These are phyloP conservation scores for Rosellinia necatrix DNA, from an alignment of 2,329 filamentous ascomycete species.

Conservation along the genomic window DNA sequence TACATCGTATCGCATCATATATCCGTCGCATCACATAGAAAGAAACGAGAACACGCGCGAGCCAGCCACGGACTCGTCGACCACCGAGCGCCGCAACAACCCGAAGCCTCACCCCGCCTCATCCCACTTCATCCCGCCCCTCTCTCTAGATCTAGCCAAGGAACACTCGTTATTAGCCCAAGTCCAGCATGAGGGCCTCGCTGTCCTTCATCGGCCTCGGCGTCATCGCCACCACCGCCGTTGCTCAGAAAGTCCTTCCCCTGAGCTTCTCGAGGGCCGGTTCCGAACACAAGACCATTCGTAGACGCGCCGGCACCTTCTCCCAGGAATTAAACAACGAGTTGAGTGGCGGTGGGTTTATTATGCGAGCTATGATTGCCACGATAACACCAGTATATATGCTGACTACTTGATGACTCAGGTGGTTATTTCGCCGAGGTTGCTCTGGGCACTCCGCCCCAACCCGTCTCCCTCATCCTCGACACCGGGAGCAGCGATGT, in stretches of 20 bases:
- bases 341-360: conserved; percentile 50
- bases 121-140: background rate
- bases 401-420: background rate
- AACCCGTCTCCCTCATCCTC: conserved; percentile 58
- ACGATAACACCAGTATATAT: background rate
- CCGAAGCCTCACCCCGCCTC: background rate
- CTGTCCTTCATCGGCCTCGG: conserved; percentile 24
- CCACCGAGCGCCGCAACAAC: background rate
- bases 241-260: conserved; percentile 36
- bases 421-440: conserved; percentile 59
- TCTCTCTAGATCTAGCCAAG: too few species aligned
- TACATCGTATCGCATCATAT: too few species aligned
- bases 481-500: conserved; percentile 69
- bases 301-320: conserved; percentile 37
- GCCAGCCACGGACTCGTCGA: background rate
- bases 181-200: conserved; percentile 28
- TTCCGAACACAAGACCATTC: conserved; percentile 7
- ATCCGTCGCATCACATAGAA: too few species aligned
- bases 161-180: background rate
- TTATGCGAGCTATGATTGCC: background rate
- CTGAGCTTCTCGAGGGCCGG: conserved; percentile 33
- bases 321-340: conserved; percentile 56
- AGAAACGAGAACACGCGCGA: too few species aligned
- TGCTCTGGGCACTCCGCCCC: conserved; percentile 62
- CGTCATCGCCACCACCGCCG: conserved; percentile 20